A percentile compares a stretch with the other conserved stretches of the same genome.
Evolutionary conservation across 257 asterid genomes (phyloP).

Genomic region (Plantago elongata): DNA sequence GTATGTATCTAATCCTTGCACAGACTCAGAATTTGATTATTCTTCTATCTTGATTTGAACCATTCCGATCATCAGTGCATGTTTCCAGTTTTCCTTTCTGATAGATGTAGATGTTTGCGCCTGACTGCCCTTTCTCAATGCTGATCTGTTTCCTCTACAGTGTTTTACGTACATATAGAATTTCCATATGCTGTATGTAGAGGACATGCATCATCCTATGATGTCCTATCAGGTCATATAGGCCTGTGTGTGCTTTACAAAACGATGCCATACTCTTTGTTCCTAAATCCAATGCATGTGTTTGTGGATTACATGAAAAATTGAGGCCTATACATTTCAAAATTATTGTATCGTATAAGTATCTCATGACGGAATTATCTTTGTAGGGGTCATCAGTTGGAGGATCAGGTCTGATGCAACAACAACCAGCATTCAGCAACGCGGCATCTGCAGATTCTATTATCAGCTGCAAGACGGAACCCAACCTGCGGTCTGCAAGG

Average conservation of each 20-base stretch:
- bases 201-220: too few relatives aligned
- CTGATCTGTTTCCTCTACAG: too few relatives aligned
- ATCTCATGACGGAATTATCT: neutral
- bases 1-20: too few relatives aligned
- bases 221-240: too few relatives aligned
- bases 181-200: too few relatives aligned
- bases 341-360: neutral
- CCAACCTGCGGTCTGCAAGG: slow-evolving; percentile 48
- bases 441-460: slow-evolving; percentile 74
- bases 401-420: slow-evolving; percentile 38
- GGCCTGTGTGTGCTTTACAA: neutral
- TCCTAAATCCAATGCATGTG: neutral
- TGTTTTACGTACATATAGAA: too few relatives aligned
- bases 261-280: neutral
- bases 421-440: slow-evolving; percentile 73
- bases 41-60: too few relatives aligned
- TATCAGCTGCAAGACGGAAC: slow-evolving; percentile 77
- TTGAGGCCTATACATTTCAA: neutral
- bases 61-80: too few relatives aligned
- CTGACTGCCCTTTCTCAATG: too few relatives aligned
- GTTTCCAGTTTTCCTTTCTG: too few relatives aligned
- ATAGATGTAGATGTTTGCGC: too few relatives aligned
- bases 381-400: slow-evolving; percentile 48
- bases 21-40: too few relatives aligned
- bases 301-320: neutral